Evolutionary conservation across 805 yeast genomes (phyloP).

Genomic region (Schizosaccharomyces lindneri): DNA sequence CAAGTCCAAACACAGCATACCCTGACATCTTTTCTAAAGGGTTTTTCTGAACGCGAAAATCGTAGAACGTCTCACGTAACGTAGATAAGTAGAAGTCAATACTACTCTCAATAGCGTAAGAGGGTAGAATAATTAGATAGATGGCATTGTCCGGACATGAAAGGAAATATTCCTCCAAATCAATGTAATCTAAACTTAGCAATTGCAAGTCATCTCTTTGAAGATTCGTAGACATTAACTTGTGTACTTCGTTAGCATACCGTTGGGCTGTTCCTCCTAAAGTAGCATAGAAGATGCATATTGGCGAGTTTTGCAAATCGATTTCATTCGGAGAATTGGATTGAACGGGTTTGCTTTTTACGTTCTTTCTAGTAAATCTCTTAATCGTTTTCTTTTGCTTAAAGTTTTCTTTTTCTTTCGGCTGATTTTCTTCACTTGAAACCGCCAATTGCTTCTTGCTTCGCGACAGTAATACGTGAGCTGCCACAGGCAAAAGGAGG

Average conservation of each 20-base stretch:
- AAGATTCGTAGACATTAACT: conserved; percentile 13
- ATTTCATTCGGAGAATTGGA: background rate
- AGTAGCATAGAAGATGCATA: conserved; percentile 48
- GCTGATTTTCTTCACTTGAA: background rate
- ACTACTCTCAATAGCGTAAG: conserved; percentile 82
- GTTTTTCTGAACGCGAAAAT: conserved; percentile 62
- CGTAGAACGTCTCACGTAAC: conserved; percentile 55
- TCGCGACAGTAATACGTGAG: background rate
- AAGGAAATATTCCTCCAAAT: conserved; percentile 52
- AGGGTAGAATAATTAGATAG: conserved; percentile 58
- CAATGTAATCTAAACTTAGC: conserved; percentile 53
- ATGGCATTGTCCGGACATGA: conserved; percentile 15
- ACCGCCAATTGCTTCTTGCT: background rate
- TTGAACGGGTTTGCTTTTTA: background rate
- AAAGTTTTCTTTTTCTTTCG: background rate
- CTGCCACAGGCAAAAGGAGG: background rate
- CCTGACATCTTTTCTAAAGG: conserved; percentile 51
- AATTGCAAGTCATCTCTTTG: conserved; percentile 19
- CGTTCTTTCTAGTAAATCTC: background rate
- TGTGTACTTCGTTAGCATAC: conserved; percentile 30
- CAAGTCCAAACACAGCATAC: conserved; percentile 65
- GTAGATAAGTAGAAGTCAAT: conserved; percentile 67
- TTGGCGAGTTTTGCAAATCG: background rate
- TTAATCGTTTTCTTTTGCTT: background rate
- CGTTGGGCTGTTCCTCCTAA: conserved; percentile 62